phyloP scores from a whole-genome alignment of 2,329 filamentous ascomycete genomes.

The Colletotrichum orbiculare region DNA sequence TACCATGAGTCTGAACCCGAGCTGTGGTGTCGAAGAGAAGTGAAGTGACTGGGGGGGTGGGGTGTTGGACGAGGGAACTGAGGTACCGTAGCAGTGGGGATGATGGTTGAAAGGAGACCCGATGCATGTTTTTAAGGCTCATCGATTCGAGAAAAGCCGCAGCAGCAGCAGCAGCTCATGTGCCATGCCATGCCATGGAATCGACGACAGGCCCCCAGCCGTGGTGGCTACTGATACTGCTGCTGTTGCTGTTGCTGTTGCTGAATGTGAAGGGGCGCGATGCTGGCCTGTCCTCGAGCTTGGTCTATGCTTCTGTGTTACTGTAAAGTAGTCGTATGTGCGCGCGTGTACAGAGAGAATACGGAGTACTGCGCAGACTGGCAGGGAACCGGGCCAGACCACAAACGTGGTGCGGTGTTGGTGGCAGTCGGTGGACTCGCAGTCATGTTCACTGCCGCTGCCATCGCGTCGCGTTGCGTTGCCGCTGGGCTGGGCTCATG shows the following conservation, averaged over 20 bases:
- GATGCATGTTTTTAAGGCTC: slow-evolving; percentile 47
- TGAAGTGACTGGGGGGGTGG: not conserved
- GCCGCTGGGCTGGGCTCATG: not conserved
- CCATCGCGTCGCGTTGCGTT: too few relatives aligned
- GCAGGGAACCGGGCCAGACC: too few relatives aligned
- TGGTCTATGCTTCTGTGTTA: too few relatives aligned
- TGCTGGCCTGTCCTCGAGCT: too few relatives aligned
- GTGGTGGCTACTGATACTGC: slow-evolving; percentile 3
- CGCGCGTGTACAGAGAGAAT: too few relatives aligned
- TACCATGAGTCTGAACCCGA: slow-evolving; percentile 45
- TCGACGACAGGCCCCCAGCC: slow-evolving; percentile 17
- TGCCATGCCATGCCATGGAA: slow-evolving; percentile 40
- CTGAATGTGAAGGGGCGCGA: too few relatives aligned
- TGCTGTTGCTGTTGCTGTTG: slow-evolving; percentile 6
- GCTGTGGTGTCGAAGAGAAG: slow-evolving; percentile 40
- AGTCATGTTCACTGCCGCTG: too few relatives aligned
- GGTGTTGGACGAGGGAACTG: slow-evolving; percentile 17
- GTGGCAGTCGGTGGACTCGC: too few relatives aligned
- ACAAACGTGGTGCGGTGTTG: too few relatives aligned
- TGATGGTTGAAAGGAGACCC: slow-evolving; percentile 43
- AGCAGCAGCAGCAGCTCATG: slow-evolving; percentile 46
- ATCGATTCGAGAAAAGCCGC: slow-evolving; percentile 49
- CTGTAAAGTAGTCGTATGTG: too few relatives aligned
- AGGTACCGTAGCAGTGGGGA: slow-evolving; percentile 46
- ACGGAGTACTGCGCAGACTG: too few relatives aligned